Evolutionary conservation across 495 filamentous ascomycete genomes (phyloP).

Genomic region (Neurospora sp.): DNA sequence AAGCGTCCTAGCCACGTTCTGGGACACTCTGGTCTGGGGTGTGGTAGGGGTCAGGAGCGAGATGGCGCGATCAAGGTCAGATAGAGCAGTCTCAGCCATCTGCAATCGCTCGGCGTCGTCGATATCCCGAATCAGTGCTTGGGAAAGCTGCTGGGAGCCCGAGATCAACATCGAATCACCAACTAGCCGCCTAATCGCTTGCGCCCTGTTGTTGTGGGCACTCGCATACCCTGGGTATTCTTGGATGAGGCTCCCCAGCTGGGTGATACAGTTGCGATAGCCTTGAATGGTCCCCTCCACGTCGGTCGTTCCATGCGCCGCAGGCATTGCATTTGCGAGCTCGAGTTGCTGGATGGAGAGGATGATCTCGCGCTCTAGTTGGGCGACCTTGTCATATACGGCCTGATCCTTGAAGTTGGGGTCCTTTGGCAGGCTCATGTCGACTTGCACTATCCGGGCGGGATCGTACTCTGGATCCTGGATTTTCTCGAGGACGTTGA

Average conservation of each 20-base stretch:
- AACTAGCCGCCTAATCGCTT: conserved; percentile 50
- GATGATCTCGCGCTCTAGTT: conserved; percentile 39
- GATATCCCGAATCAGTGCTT: conserved; percentile 21
- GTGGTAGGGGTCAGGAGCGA: conserved; percentile 46
- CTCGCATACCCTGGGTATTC: conserved; percentile 59
- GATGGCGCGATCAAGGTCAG: conserved; percentile 60
- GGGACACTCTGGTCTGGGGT: conserved; percentile 43
- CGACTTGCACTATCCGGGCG: conserved; percentile 39
- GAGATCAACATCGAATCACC: conserved; percentile 39
- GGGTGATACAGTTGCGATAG: conserved; percentile 31
- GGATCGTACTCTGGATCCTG: conserved; percentile 70
- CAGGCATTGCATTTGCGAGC: conserved; percentile 29
- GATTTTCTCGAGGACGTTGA: conserved; percentile 63
- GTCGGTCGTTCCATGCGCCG: conserved; percentile 14
- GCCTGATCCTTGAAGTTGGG: conserved; percentile 39
- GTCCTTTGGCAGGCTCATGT: conserved; percentile 48
- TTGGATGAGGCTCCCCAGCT: conserved; percentile 44
- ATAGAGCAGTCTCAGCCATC: conserved; percentile 35
- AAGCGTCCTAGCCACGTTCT: conserved; percentile 51
- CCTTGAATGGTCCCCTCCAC: conserved; percentile 15
- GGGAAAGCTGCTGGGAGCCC: conserved; percentile 6
- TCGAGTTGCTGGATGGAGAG: conserved; percentile 39
- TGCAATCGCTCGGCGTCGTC: conserved; percentile 19
- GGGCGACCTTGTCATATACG: conserved; percentile 27
- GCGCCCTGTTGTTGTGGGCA: conserved; percentile 68